Evolutionary conservation across 2,329 filamentous ascomycete genomes (phyloP).

Genomic region (Sporothrix brunneoviolacea): DNA sequence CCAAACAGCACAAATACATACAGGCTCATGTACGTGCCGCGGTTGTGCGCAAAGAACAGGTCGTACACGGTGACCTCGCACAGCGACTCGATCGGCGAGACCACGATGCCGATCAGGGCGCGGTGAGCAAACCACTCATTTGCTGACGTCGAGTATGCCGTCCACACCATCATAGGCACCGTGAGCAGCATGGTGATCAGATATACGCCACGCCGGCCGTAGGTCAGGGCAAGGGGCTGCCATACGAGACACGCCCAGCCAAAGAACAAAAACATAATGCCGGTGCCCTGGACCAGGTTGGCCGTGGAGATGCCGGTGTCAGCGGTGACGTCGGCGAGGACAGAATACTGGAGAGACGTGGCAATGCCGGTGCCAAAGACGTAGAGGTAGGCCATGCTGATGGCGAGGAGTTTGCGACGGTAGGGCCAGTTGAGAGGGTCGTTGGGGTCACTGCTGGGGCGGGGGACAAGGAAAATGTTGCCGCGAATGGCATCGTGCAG

Average conservation of each 20-base stretch:
- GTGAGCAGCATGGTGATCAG: conserved; percentile 22
- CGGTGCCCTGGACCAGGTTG: conserved; percentile 42
- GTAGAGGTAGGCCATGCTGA: conserved; percentile 23
- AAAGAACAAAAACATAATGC: conserved; percentile 39
- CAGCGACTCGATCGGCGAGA: conserved; percentile 38
- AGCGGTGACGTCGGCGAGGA: conserved; percentile 41
- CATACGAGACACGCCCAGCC: conserved; percentile 41
- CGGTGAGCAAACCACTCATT: conserved; percentile 23
- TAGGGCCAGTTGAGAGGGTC: conserved; percentile 48
- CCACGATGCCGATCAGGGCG: conserved; percentile 27
- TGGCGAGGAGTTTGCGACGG: conserved; percentile 33
- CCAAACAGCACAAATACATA: conserved; percentile 36
- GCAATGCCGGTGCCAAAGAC: conserved; percentile 43
- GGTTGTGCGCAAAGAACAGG: conserved; percentile 51
- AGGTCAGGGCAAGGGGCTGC: conserved; percentile 42
- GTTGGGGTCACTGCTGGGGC: conserved; percentile 36
- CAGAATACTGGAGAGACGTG: conserved; percentile 41
- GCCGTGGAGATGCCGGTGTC: conserved; percentile 38
- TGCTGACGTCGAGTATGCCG: conserved; percentile 31
- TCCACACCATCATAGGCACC: conserved; percentile 31
- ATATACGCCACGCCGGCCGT: conserved; percentile 28
- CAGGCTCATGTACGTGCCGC: conserved; percentile 44
- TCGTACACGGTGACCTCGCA: conserved; percentile 38
- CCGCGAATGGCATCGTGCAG: conserved; percentile 18
- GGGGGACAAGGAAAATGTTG: conserved; percentile 35